Evolutionary conservation across 768 basidiomycete species (phyloP).

Genomic region (Lyophyllum shimeji): DNA sequence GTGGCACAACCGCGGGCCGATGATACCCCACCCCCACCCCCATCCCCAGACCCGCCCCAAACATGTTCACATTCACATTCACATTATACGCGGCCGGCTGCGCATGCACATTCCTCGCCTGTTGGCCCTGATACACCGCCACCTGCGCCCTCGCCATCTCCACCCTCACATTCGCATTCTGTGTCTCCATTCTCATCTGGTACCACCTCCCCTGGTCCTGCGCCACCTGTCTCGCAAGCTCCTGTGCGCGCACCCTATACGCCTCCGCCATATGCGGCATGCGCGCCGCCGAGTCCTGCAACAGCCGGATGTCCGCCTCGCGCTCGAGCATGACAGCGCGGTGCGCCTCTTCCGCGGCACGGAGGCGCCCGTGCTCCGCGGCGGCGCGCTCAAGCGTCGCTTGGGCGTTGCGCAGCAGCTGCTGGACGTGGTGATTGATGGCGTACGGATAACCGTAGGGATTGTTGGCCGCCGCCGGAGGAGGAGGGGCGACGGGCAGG

Average conservation of each 20-base stretch:
- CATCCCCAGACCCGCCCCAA: neutral
- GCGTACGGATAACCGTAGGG: neutral
- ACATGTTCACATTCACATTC: neutral
- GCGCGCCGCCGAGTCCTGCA: neutral
- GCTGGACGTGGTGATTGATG: neutral
- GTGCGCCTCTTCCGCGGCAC: neutral
- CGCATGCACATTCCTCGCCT: neutral
- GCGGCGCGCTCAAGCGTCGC: neutral
- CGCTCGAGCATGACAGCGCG: neutral
- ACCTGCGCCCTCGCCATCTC: neutral
- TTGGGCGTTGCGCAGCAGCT: slow-evolving; percentile 7
- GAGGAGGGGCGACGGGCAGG: slow-evolving; percentile 43
- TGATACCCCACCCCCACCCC: too few relatives aligned
- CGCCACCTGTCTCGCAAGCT: neutral
- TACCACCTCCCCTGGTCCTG: slow-evolving; percentile 10
- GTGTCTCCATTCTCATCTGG: neutral
- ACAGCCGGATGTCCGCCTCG: neutral
- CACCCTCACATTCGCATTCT: neutral
- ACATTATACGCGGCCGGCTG: neutral
- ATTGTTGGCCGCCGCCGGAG: slow-evolving; percentile 1
- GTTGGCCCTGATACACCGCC: neutral
- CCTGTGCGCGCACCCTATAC: neutral
- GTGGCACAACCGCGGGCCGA: too few relatives aligned
- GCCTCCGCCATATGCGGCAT: neutral
- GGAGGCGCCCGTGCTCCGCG: neutral